Percentiles rank a stretch among this genome's conserved stretches.
These are phyloP conservation scores for Psilocybe tampanensis DNA, from an alignment of 768 basidiomycete species.

Conservation along the genomic window DNA sequence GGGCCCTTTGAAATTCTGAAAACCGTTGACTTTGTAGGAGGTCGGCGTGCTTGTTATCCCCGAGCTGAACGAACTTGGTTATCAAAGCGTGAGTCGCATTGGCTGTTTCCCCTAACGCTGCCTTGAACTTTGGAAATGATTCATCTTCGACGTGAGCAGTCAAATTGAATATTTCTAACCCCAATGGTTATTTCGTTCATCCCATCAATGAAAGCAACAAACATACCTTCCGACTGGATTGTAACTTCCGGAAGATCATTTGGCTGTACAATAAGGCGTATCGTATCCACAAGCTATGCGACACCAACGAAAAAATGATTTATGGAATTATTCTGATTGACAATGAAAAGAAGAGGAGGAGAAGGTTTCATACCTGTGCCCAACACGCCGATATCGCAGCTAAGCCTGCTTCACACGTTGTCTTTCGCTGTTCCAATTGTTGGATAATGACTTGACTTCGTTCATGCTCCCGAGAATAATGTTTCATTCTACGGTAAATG, in stretches of 20 bases:
- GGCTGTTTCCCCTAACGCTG: slow-evolving; percentile 55
- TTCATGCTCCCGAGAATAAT: slow-evolving; percentile 77
- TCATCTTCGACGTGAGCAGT: slow-evolving; percentile 41
- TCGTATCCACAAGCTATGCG: slow-evolving; percentile 63
- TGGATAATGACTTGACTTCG: slow-evolving; percentile 61
- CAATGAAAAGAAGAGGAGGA: neutral
- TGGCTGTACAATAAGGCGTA: slow-evolving; percentile 57
- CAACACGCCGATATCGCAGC: slow-evolving; percentile 80
- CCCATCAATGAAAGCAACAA: slow-evolving; percentile 4
- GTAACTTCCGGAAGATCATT: slow-evolving; percentile 49
- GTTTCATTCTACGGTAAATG: slow-evolving; percentile 81
- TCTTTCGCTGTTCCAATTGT: slow-evolving; percentile 67
- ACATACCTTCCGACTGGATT: slow-evolving; percentile 44
- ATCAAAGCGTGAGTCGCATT: slow-evolving; percentile 63
- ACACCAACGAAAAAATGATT: neutral
- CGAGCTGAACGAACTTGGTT: slow-evolving; percentile 53
- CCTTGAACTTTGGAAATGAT: slow-evolving; percentile 36
- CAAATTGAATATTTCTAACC: slow-evolving; percentile 49
- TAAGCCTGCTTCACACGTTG: slow-evolving; percentile 68
- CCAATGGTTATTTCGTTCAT: slow-evolving; percentile 3
- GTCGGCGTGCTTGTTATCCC: slow-evolving; percentile 33
- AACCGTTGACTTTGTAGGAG: slow-evolving; percentile 41
- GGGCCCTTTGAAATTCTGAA: slow-evolving; percentile 50
- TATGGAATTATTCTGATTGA: neutral
- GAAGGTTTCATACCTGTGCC: slow-evolving; percentile 58